phyloP scores from a whole-genome alignment of 140 eudicot species.

The Cichorium intybus region DNA sequence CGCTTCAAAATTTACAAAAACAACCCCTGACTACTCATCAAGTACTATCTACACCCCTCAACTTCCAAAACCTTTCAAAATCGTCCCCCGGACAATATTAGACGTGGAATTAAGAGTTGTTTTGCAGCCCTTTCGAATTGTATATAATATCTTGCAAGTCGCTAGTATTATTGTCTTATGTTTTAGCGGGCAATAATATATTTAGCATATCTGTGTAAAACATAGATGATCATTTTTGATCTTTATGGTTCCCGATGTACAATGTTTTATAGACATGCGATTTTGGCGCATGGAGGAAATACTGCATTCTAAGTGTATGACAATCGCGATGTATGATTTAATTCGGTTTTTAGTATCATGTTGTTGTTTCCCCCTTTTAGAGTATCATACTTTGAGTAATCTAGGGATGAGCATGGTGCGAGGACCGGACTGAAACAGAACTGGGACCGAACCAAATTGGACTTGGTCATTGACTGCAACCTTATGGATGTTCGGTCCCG shows the following conservation, averaged over 20 bases:
- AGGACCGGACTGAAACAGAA: too few species aligned
- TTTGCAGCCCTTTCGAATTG: conserved; percentile 22
- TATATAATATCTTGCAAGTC: conserved; percentile 24
- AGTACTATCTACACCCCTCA: not conserved
- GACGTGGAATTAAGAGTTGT: conserved; percentile 16
- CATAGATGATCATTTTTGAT: conserved; percentile 22
- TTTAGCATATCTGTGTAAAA: conserved; percentile 13
- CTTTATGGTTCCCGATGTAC: not conserved
- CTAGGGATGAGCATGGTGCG: too few species aligned
- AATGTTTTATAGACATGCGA: not conserved
- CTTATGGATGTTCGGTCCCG: too few species aligned
- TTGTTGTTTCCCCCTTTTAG: not conserved
- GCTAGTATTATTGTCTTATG: conserved; percentile 32
- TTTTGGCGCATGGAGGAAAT: not conserved
- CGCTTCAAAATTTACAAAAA: not conserved
- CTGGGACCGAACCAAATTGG: too few species aligned
- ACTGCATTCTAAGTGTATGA: not conserved
- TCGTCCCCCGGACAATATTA: not conserved
- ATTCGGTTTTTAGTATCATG: not conserved
- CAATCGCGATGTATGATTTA: not conserved
- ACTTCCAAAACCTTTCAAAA: not conserved
- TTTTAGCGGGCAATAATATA: conserved; percentile 40
- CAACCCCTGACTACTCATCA: not conserved
- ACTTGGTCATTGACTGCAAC: too few species aligned
- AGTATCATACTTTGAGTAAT: not conserved